phyloP scores from a whole-genome alignment of 2,329 filamentous ascomycete genomes.

The Nothophaeocryptopus gaeumannii region DNA sequence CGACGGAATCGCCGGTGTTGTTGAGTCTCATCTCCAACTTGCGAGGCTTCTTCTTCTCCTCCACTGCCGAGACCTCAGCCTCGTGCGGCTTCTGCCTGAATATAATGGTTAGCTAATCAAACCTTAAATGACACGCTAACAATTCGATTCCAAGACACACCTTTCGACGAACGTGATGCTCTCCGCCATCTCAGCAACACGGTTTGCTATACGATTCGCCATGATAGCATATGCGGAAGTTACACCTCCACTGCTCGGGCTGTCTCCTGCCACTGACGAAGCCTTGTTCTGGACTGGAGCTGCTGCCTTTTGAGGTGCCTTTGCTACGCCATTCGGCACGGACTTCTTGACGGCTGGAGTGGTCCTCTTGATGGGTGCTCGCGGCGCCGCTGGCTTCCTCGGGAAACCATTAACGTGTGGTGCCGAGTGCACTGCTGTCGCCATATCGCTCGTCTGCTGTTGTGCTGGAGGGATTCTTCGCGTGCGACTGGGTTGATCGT shows the following conservation, averaged over 20 bases:
- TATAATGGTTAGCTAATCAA: slow-evolving; percentile 8
- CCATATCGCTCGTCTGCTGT: slow-evolving; percentile 16
- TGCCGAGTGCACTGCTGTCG: slow-evolving; percentile 19
- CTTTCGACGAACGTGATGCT: slow-evolving; percentile 53
- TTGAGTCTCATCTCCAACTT: slow-evolving; percentile 51
- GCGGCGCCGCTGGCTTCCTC: slow-evolving; percentile 15
- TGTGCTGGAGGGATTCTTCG: neutral
- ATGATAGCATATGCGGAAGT: slow-evolving; percentile 52
- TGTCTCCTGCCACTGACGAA: slow-evolving; percentile 34
- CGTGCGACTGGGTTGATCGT: too few species aligned
- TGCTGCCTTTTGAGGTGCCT: slow-evolving; percentile 24
- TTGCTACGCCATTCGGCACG: slow-evolving; percentile 20
- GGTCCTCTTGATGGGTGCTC: slow-evolving; percentile 16
- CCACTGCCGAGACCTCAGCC: slow-evolving; percentile 25
- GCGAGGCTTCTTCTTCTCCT: slow-evolving; percentile 44
- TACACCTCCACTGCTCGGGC: slow-evolving; percentile 25
- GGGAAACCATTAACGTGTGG: slow-evolving; percentile 28
- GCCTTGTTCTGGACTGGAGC: slow-evolving; percentile 33
- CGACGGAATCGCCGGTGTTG: slow-evolving; percentile 38
- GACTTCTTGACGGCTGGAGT: slow-evolving; percentile 21
- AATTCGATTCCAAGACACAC: slow-evolving; percentile 20
- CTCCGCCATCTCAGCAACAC: slow-evolving; percentile 53
- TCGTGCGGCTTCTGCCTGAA: slow-evolving; percentile 25
- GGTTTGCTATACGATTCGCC: slow-evolving; percentile 50
- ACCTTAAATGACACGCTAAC: slow-evolving; percentile 1